Evolutionary conservation across 1,284 basidiomycete species (phyloP).

Genomic region (Hemileia vastatrix): DNA sequence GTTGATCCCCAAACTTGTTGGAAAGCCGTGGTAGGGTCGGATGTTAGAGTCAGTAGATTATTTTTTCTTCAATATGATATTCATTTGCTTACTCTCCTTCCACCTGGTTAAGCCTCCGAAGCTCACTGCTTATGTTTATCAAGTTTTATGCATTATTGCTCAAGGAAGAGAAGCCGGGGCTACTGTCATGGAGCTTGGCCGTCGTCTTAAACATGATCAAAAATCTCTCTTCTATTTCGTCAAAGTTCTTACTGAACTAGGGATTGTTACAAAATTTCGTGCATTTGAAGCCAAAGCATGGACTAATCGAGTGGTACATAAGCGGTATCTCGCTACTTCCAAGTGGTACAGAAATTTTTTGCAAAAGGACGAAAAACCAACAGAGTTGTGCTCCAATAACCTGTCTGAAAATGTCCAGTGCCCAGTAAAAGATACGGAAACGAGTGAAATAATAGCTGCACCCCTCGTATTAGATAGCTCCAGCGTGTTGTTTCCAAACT

Average conservation of each 20-base stretch:
- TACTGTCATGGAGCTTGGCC: conserved; percentile 65
- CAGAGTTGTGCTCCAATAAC: conserved; percentile 27
- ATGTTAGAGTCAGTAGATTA: conserved; percentile 55
- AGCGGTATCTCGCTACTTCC: conserved; percentile 33
- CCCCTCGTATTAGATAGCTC: too few species aligned
- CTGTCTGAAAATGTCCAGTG: conserved; percentile 16
- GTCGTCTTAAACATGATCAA: conserved; percentile 70
- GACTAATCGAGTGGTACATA: conserved; percentile 39
- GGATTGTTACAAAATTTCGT: conserved; percentile 50
- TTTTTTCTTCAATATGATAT: not conserved
- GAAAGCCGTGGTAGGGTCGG: conserved; percentile 67
- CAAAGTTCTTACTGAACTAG: conserved; percentile 60
- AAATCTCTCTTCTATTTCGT: conserved; percentile 80
- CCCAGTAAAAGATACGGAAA: conserved; percentile 6
- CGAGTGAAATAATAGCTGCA: too few species aligned
- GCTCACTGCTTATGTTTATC: conserved; percentile 70
- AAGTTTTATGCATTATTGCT: conserved; percentile 72
- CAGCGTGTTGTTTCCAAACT: too few species aligned
- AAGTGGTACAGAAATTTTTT: conserved; percentile 23
- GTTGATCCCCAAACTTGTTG: conserved; percentile 64
- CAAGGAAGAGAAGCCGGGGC: conserved; percentile 65
- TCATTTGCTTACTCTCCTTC: not conserved
- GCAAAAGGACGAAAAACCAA: conserved; percentile 9
- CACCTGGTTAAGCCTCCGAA: conserved; percentile 54
- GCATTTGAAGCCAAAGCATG: conserved; percentile 29